phyloP scores from a whole-genome alignment of 148 eudicot species.

The Cornus florida region DNA sequence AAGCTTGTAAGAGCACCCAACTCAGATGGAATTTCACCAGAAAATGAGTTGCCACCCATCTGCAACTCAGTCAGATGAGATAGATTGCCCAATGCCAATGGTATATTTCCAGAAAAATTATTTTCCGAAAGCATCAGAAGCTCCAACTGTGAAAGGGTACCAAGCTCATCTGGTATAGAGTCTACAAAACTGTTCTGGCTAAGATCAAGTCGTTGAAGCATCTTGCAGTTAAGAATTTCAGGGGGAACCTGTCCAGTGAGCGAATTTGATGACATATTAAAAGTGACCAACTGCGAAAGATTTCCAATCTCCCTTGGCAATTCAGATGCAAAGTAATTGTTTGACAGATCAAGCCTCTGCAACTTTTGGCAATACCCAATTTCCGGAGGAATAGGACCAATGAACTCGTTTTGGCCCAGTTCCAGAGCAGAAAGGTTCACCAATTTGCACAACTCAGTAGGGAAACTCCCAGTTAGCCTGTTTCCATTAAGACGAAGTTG shows the following conservation, averaged over 20 bases:
- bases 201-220: slow-evolving; percentile 89
- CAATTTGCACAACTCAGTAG: slow-evolving; percentile 70
- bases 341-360: slow-evolving; percentile 83
- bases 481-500: slow-evolving; percentile 75
- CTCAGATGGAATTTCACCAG: slow-evolving; percentile 70
- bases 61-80: slow-evolving; percentile 75
- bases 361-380: slow-evolving; percentile 65
- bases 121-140: slow-evolving; percentile 85
- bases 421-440: slow-evolving; percentile 75
- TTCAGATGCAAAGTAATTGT: slow-evolving; percentile 58
- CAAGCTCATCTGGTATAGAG: slow-evolving; percentile 63
- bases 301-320: slow-evolving; percentile 85
- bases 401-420: slow-evolving; percentile 75
- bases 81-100: slow-evolving; percentile 70
- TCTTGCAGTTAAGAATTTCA: slow-evolving; percentile 71
- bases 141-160: slow-evolving; percentile 71
- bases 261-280: slow-evolving; percentile 75
- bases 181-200: slow-evolving; percentile 65
- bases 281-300: slow-evolving; percentile 59
- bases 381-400: slow-evolving; percentile 68
- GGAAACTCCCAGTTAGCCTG: slow-evolving; percentile 67
- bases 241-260: slow-evolving; percentile 63
- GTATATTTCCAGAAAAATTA: slow-evolving; percentile 68
- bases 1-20: slow-evolving; percentile 70
- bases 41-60: slow-evolving; percentile 82